These are phyloP conservation scores for Sisymbrium altissimum DNA, from an alignment of 345 rosid species.

Conservation along the genomic window DNA sequence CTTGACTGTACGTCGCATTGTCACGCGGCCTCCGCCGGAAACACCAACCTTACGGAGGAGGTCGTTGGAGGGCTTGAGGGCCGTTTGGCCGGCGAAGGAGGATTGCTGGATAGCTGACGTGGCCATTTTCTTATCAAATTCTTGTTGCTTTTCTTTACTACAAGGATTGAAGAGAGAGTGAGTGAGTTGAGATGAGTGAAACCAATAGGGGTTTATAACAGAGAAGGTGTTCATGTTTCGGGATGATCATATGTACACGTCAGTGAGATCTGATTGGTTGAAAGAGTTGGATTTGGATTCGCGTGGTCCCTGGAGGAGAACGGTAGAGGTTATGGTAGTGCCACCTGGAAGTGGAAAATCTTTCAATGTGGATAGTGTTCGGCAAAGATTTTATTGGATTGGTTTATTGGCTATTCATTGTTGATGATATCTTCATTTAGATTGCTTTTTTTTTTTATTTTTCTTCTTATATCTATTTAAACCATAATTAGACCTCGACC, in stretches of 20 bases:
- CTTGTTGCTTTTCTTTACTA: background rate
- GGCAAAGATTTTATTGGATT: background rate
- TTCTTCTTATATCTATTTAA: no score
- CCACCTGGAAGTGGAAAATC: conserved; percentile 45
- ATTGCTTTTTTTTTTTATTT: no score
- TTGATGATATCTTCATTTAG: no score
- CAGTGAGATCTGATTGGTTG: conserved; percentile 47
- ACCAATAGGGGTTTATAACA: conserved; percentile 35
- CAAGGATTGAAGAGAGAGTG: conserved; percentile 2
- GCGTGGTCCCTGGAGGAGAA: conserved; percentile 26
- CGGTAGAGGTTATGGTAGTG: conserved; percentile 28
- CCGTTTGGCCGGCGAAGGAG: conserved; percentile 72
- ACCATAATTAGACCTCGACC: background rate
- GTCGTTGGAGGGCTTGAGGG: conserved; percentile 68
- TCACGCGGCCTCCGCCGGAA: conserved; percentile 57
- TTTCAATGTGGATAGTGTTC: conserved; percentile 9
- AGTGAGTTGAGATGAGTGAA: background rate
- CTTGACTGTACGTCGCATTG: conserved; percentile 84
- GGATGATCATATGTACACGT: conserved; percentile 55
- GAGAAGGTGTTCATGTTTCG: conserved; percentile 11
- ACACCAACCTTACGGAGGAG: conserved; percentile 64
- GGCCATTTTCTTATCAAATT: conserved; percentile 51
- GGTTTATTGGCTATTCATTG: background rate
- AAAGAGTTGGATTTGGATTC: conserved; percentile 39
- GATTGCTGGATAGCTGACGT: conserved; percentile 82